A percentile compares a stretch with the other conserved stretches of the same genome.
These are phyloP conservation scores for Vigna angularis DNA, from an alignment of 306 rosid species.

Conservation along the genomic window DNA sequence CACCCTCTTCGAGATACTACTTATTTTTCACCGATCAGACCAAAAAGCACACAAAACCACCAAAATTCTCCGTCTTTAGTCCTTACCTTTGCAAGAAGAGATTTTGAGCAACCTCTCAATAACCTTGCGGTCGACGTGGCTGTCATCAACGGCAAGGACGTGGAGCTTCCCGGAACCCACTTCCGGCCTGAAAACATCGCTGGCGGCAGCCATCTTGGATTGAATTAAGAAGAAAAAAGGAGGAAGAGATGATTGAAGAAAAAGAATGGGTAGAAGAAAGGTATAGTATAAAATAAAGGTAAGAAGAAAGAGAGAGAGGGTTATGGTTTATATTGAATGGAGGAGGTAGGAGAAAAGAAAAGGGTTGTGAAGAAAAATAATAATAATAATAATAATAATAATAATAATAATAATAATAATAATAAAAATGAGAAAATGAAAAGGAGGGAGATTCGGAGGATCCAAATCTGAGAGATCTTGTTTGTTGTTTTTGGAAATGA, in stretches of 20 bases:
- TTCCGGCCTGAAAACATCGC: slow-evolving; percentile 58
- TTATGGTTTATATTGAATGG: slow-evolving; percentile 23
- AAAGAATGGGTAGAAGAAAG: not conserved
- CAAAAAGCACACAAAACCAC: not conserved
- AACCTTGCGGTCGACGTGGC: slow-evolving; percentile 84
- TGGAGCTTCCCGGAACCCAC: slow-evolving; percentile 61
- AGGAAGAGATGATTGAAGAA: not conserved
- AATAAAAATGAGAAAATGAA: slow-evolving; percentile 14
- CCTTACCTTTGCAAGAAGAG: slow-evolving; percentile 87
- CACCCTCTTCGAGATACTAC: too few species aligned
- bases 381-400: slow-evolving; percentile 21
- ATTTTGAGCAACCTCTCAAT: slow-evolving; percentile 82
- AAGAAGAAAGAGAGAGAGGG: slow-evolving; percentile 18
- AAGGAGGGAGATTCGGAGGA: slow-evolving; percentile 65
- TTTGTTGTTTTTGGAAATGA: slow-evolving; percentile 57
- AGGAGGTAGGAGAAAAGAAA: slow-evolving; percentile 17
- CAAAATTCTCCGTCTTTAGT: slow-evolving; percentile 41
- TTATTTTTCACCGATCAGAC: not conserved
- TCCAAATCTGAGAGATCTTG: slow-evolving; percentile 75
- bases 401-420: slow-evolving; percentile 3
- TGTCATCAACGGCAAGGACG: slow-evolving; percentile 95
- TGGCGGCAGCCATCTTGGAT: slow-evolving; percentile 52
- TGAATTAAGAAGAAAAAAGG: not conserved
- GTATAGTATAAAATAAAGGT: not conserved
- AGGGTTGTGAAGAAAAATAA: slow-evolving; percentile 28